Base-by-base conservation (phyloP, 805 yeast genomes). In the Candida koratica region DNA sequence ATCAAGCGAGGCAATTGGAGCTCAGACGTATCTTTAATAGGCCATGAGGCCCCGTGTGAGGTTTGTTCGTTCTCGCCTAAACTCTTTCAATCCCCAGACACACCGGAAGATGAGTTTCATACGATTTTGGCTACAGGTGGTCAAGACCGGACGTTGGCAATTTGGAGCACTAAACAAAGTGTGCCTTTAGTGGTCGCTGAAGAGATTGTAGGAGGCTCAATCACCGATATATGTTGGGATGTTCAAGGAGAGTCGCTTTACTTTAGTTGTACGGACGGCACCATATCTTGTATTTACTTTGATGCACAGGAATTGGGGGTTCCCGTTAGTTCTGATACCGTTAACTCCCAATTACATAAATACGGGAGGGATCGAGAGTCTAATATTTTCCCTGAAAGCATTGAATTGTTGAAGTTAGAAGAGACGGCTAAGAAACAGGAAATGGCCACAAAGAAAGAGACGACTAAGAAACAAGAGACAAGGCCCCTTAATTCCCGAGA, bases 111-210 rank as follows among this genome's bases (percentile, higher is more conserved):
- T 9, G 56, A 41, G 23, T 62, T 71, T 35, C 69, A 83, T 6
- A 81, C 96, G 0, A 75, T 90, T 0, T 67, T 90, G n/a, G 96
- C 97, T 2, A 84, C 96, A 18, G 96, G 90, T 10, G 97, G 97
- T 8, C 97, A 90, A 59, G 98, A 90, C 58, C 79, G 85, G 50
- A 75, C 88, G 1, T 59, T 93, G 25, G 95, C 88, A 0, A 67
- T 90, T 5, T 90, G 98, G 98, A 80, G 79, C 50, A 90, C 96
- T 0, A 60, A 75, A 2, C 71, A 70, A 35, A 74, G 88, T 4
- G 69, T 85, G 33, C 97, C 98, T 1, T 58, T 93, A 32, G 71
- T 84, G 9, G 85, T 88, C 6, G 85, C 89, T 1, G 76, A 76
- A 26, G 94, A 89, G 44, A 71, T 90, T 11, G 74, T 83, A 3